Evolutionary conservation across 345 rosid genomes (phyloP), one percentile per base, ranked within the genome.

Genomic region (Eucalyptus victrix): DNA sequence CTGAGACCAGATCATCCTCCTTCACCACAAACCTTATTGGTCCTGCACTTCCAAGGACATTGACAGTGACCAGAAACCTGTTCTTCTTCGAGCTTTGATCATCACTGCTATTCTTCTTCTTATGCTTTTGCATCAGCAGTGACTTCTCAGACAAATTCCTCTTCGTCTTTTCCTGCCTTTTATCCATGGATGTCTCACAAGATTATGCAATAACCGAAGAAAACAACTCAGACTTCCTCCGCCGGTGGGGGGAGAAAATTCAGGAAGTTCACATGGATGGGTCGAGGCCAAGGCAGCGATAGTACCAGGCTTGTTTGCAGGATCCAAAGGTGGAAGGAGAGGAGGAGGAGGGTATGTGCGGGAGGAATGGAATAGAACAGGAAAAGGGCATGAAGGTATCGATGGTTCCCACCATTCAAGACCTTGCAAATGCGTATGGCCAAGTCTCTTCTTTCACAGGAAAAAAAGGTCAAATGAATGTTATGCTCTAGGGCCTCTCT

Each of bases 21-120:
- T 91, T 94, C 19, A 94, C 97, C 69, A 96, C 90, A 88, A 97
- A 94, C 81, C 96, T 93, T 80, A 97, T 89, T 60, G 98, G 97
- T 30, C 98, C 99, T 15, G 96, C 95, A 86, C 98, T 97, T 15
- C 99, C 99, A 86, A 96, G 87, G 86, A 97, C 95, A 28, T 93
- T 96, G 62, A 97, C 92, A 51, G 90, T 94, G 60, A 95, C 93
- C 93, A 96, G 91, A 49, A 95, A 72, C 87, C 94, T 92, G 40
- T 90, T 92, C 81, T 94, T 95, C 89, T 91, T 92, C 50, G 47
- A 88, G 88, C 92, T 88, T 89, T 34, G 87, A 67, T 28, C 86
- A 44, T 91, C 90, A 12, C 88, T 87, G 32, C 85, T 83, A 18
- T 87, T 87, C 88, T 85, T 51, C 85, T 86, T 85, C 88, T 88